A percentile compares a stretch with the other conserved stretches of the same genome.
Evolutionary conservation across 2,329 filamentous ascomycete genomes (phyloP).

Genomic region (Curvularia hawaiiensis): DNA sequence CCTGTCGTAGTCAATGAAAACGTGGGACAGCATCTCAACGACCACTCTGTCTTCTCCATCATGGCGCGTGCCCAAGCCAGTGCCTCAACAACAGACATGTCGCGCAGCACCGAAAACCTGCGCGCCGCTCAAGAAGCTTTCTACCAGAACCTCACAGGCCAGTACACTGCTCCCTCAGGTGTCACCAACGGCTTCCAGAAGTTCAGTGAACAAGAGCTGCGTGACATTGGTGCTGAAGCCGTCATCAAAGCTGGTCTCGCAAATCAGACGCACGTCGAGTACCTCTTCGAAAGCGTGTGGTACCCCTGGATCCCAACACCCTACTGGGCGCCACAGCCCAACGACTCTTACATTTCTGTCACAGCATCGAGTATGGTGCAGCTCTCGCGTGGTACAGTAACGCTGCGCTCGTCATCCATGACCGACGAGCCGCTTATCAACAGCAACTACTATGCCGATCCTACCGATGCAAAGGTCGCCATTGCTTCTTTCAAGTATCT

Average conservation of each 20-base stretch:
- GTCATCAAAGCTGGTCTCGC: slow-evolving; percentile 24
- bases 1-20: slow-evolving; percentile 38
- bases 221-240: slow-evolving; percentile 26
- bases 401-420: slow-evolving; percentile 36
- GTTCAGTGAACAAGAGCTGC: slow-evolving; percentile 21
- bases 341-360: slow-evolving; percentile 44
- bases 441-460: slow-evolving; percentile 43
- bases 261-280: slow-evolving; percentile 39
- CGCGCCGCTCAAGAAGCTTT: slow-evolving; percentile 34
- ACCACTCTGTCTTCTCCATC: slow-evolving; percentile 35
- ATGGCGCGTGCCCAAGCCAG: slow-evolving; percentile 31
- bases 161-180: slow-evolving; percentile 39
- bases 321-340: slow-evolving; percentile 39
- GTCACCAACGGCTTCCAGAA: slow-evolving; percentile 41
- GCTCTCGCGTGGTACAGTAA: slow-evolving; percentile 46
- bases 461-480: slow-evolving; percentile 40
- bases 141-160: slow-evolving; percentile 36
- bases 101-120: slow-evolving; percentile 27
- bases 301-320: slow-evolving; percentile 35
- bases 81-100: slow-evolving; percentile 33
- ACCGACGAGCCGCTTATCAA: slow-evolving; percentile 42
- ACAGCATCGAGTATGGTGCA: slow-evolving; percentile 33
- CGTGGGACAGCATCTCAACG: slow-evolving; percentile 35
- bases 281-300: slow-evolving; percentile 31
- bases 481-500: slow-evolving; percentile 42